Conservation (phyloP, 805 yeast species). For the Tetrapisispora taiwanensis region DNA sequence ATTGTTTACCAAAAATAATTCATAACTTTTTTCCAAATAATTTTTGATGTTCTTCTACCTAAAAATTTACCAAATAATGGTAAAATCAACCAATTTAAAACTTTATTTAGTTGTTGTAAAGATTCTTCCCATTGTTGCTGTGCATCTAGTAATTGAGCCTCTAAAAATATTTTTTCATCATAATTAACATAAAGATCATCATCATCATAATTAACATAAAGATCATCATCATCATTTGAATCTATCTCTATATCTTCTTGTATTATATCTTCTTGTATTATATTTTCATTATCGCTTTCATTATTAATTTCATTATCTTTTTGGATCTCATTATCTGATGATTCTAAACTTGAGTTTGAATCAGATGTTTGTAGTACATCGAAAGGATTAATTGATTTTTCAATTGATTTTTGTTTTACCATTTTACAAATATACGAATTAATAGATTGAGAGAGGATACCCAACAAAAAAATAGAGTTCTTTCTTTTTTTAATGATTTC, state of each 20-base stretch:
- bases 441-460: too few species aligned
- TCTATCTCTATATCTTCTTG: constrained; percentile 2
- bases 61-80: constrained; percentile 59
- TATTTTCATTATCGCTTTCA: neutral
- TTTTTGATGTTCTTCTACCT: constrained; percentile 50
- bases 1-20: constrained; percentile 13
- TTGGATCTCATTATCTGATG: neutral
- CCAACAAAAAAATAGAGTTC: too few species aligned
- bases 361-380: neutral
- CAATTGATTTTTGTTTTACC: neutral
- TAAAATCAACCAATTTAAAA: constrained; percentile 47
- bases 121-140: constrained; percentile 72
- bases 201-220: constrained; percentile 12
- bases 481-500: too few species aligned
- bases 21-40: constrained; percentile 22
- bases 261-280: neutral
- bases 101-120: constrained; percentile 45
- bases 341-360: neutral
- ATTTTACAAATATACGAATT: neutral
- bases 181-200: constrained; percentile 11
- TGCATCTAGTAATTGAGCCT: constrained; percentile 33
- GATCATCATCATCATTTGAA: constrained; percentile 6
- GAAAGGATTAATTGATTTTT: constrained; percentile 1
- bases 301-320: neutral
- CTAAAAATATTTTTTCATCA: constrained; percentile 8